Evolutionary conservation across 202 grass and related monocot genomes (phyloP).

Genomic region (Musa balbisiana): DNA sequence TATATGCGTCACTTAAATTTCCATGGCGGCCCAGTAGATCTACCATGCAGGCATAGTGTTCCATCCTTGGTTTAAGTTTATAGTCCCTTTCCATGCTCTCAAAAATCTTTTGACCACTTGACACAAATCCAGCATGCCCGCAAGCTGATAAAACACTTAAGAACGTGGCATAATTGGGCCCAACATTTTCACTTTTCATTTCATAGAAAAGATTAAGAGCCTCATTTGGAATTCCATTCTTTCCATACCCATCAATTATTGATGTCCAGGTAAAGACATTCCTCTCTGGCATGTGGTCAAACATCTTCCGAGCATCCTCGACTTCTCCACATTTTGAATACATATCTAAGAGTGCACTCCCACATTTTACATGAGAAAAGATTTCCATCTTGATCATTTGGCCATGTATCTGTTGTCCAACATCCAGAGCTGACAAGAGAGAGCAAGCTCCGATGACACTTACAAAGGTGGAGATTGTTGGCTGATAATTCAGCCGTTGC

Average conservation of each 20-base stretch:
- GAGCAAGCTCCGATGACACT: constrained; percentile 74
- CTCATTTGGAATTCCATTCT: constrained; percentile 56
- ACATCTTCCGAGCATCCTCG: constrained; percentile 47
- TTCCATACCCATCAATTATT: constrained; percentile 89
- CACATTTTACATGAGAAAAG: constrained; percentile 39
- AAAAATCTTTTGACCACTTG: constrained; percentile 49
- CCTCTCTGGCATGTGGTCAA: constrained; percentile 41
- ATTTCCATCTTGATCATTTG: constrained; percentile 47
- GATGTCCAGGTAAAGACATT: constrained; percentile 87
- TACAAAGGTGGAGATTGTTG: constrained; percentile 54
- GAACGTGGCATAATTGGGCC: constrained; percentile 67
- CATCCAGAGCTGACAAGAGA: constrained; percentile 39
- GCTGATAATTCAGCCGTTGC: constrained; percentile 30
- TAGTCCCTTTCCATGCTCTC: constrained; percentile 67
- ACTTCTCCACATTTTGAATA: constrained; percentile 75
- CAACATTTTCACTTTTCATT: constrained; percentile 29
- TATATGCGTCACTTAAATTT: constrained; percentile 38
- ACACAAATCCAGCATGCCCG: constrained; percentile 55
- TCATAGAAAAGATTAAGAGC: constrained; percentile 48
- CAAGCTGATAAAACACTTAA: constrained; percentile 65
- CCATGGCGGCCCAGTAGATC: constrained; percentile 70
- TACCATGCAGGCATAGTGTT: constrained; percentile 91
- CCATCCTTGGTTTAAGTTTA: constrained; percentile 51
- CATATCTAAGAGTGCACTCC: constrained; percentile 75
- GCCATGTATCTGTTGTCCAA: constrained; percentile 69